These are phyloP conservation scores for Hydrangea macrophylla DNA, from an alignment of 148 eudicot species.

Conservation along the genomic window DNA sequence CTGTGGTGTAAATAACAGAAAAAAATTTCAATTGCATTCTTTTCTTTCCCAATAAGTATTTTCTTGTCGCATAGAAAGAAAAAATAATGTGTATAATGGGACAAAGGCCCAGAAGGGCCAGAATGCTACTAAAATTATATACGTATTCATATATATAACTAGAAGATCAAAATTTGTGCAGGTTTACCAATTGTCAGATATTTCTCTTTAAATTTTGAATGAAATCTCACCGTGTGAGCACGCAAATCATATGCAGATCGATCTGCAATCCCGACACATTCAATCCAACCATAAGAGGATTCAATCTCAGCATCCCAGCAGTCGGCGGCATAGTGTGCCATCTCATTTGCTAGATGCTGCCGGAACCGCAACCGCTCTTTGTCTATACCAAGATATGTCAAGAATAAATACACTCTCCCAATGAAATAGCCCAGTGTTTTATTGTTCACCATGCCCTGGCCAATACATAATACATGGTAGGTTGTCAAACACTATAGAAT, in stretches of 20 bases:
- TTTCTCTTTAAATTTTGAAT: not conserved
- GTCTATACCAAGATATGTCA: conserved; percentile 83
- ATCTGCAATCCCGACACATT: conserved; percentile 98
- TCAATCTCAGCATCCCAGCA: conserved; percentile 99
- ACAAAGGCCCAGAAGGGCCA: too few relatives aligned
- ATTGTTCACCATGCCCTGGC: conserved; percentile 83
- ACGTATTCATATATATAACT: too few relatives aligned
- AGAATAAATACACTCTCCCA: conserved; percentile 85
- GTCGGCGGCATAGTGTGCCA: conserved; percentile 99
- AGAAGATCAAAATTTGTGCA: too few relatives aligned
- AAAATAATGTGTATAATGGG: too few relatives aligned
- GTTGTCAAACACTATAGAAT: conserved; percentile 9
- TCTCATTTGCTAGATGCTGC: conserved; percentile 97
- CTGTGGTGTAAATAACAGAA: not conserved
- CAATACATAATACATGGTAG: conserved; percentile 12
- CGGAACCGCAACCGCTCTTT: conserved; percentile 77
- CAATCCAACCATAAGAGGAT: conserved; percentile 94
- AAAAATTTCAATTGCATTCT: too few relatives aligned
- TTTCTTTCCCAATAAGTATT: too few relatives aligned
- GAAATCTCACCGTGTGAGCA: conserved; percentile 75
- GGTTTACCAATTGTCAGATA: not conserved
- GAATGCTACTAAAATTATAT: too few relatives aligned
- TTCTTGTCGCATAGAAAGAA: too few relatives aligned
- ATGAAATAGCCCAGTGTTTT: conserved; percentile 92
- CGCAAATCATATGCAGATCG: conserved; percentile 87